Evolutionary conservation across 1,284 basidiomycete species (phyloP), one percentile per base, ranked within the genome.

Genomic region (Cutaneotrichosporon cutaneum): DNA sequence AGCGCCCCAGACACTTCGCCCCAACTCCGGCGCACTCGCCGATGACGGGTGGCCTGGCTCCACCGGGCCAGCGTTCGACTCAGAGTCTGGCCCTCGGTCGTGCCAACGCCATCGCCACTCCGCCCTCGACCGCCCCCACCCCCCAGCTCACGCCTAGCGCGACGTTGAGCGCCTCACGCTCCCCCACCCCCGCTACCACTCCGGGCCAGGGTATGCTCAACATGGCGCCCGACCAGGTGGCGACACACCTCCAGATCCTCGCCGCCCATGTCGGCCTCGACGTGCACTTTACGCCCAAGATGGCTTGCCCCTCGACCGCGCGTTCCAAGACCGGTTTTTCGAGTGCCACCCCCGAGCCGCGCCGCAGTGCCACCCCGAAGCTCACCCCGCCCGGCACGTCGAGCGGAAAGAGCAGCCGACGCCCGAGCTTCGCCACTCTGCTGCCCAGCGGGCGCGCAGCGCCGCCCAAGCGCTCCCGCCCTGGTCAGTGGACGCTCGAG

Each of bases 401-500:
- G 18, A n/a, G 39, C 3, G 39, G 39, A 1, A 42, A 42, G 39
- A 42, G 18, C 39, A 42, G 18, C 24, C 48, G 48, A 11, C 48
- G 48, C 27, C 14, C 26, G 24, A 27, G 26, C 8, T 50, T 54
- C 14, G 52, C 52, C 35, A 36, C 52, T 8, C 35, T 54, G 10
- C 52, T 54, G 5, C 35, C 52, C n/a, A n/a, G 45, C 18, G 22
- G 9, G 18, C n/a, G 10, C 16, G 6, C 32, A 7, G 24, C 26
- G 16, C 26, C 26, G 14, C 8, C 48, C 10, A 52, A 32, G 32
- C 51, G 32, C n/a, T 27, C 51, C 18, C 33, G 52, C 16, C 32
- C 42, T 1, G 69, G 70, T 13, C 47, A 54, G 16, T 71, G 70
- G 70, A 68, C 65, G 11, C 24, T 66, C 2, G 64, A 63, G 35